Evolutionary conservation across 1,139 yeast species (phyloP).

Genomic region (Candida dubliniensis): DNA sequence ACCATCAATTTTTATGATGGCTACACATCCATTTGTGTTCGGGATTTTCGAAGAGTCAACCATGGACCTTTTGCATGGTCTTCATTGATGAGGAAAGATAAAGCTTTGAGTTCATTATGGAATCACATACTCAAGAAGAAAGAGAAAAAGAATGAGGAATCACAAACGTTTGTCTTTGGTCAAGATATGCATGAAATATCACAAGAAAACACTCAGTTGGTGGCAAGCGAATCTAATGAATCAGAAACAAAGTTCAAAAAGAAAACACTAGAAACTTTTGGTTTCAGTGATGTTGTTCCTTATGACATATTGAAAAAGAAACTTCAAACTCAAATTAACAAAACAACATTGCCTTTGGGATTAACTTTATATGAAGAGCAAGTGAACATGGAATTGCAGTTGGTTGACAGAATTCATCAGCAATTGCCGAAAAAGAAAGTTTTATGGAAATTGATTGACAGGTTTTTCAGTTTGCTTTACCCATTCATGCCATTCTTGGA

Average conservation of each 20-base stretch:
- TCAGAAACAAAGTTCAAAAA: slow-evolving; percentile 26
- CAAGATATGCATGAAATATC: slow-evolving; percentile 21
- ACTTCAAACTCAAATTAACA: slow-evolving; percentile 17
- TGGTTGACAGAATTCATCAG: slow-evolving; percentile 32
- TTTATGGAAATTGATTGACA: slow-evolving; percentile 31
- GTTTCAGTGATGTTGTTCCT: slow-evolving; percentile 37
- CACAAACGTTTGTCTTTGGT: slow-evolving; percentile 21
- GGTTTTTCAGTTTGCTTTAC: slow-evolving; percentile 33
- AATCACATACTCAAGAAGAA: slow-evolving; percentile 29
- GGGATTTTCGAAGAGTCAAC: slow-evolving; percentile 36
- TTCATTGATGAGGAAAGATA: slow-evolving; percentile 49
- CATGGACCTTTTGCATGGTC: slow-evolving; percentile 54
- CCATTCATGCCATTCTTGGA: slow-evolving; percentile 42
- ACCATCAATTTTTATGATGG: slow-evolving; percentile 44
- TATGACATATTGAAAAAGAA: slow-evolving; percentile 28
- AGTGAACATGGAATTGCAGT: slow-evolving; percentile 29
- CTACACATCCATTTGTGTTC: slow-evolving; percentile 39
- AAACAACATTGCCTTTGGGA: slow-evolving; percentile 26
- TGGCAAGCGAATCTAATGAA: slow-evolving; percentile 17
- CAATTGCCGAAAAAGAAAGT: slow-evolving; percentile 34
- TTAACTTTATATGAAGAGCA: slow-evolving; percentile 31
- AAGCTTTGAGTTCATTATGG: slow-evolving; percentile 39
- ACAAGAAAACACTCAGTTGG: slow-evolving; percentile 26
- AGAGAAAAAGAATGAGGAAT: slow-evolving; percentile 14
- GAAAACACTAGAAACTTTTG: slow-evolving; percentile 36